These are phyloP conservation scores for Phialophora macrospora DNA, from an alignment of 2,329 filamentous ascomycete species.

Conservation along the genomic window DNA sequence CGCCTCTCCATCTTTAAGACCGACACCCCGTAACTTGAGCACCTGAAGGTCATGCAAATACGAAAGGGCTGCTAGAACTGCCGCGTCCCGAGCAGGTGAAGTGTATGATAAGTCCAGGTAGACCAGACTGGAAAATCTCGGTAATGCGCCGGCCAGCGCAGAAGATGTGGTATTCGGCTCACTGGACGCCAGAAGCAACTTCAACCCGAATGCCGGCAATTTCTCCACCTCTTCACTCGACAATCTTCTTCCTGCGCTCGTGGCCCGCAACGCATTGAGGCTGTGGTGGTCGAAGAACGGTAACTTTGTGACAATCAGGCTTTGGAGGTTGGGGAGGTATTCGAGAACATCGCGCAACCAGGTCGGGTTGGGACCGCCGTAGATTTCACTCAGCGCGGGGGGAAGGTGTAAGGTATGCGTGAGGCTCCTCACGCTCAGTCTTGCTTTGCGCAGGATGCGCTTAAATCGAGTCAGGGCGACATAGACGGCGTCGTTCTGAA, in stretches of 20 bases:
- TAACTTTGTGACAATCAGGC: constrained; percentile 62
- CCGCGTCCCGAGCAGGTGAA: constrained; percentile 53
- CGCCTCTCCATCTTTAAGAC: constrained; percentile 59
- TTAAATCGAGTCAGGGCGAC: constrained; percentile 65
- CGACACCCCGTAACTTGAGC: constrained; percentile 60
- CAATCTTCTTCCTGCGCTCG: constrained; percentile 25
- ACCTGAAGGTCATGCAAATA: constrained; percentile 59
- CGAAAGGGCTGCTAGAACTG: constrained; percentile 55
- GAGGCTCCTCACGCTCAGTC: constrained; percentile 58
- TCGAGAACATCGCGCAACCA: constrained; percentile 66
- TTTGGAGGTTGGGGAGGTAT: constrained; percentile 63
- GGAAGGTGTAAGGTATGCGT: constrained; percentile 67
- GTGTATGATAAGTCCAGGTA: constrained; percentile 65
- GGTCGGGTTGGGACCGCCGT: constrained; percentile 62
- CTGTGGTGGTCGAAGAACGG: constrained; percentile 67
- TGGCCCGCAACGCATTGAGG: constrained; percentile 55
- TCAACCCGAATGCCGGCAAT: constrained; percentile 52
- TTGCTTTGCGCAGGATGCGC: constrained; percentile 59
- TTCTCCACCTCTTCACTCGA: constrained; percentile 27
- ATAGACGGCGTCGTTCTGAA: constrained; percentile 62
- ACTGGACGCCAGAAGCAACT: constrained; percentile 61
- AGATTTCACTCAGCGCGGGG: constrained; percentile 64
- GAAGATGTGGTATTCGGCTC: constrained; percentile 64
- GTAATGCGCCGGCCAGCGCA: constrained; percentile 58
- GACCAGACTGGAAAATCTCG: constrained; percentile 59